Evolutionary conservation across 176 grass and related monocot genomes (phyloP).

Genomic region (Raddia guianensis): DNA sequence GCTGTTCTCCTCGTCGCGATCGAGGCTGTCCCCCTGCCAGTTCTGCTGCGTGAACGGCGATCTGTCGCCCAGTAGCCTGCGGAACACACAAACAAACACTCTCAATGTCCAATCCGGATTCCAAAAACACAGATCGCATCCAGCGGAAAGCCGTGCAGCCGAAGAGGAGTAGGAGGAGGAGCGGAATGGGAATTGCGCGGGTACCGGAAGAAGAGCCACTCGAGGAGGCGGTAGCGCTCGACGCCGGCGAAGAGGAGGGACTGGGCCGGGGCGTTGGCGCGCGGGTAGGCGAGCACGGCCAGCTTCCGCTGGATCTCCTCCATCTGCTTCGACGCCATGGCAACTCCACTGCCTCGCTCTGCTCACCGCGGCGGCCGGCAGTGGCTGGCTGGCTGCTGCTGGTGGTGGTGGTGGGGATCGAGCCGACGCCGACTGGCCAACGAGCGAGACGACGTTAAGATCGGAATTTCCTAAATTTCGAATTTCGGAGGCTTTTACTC

Average conservation of each 20-base stretch:
- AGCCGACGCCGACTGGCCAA: constrained; percentile 10
- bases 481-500: not conserved
- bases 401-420: constrained; percentile 35
- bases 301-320: constrained; percentile 98
- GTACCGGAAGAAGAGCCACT: constrained; percentile 99
- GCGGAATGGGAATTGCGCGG: constrained; percentile 17
- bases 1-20: constrained; percentile 97
- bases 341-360: not conserved
- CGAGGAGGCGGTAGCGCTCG: constrained; percentile 95
- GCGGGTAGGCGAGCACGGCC: constrained; percentile 69
- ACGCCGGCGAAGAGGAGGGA: constrained; percentile 94
- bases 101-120: constrained; percentile 25
- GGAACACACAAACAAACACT: constrained; percentile 32
- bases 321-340: constrained; percentile 99
- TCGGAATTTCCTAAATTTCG: constrained; percentile 1
- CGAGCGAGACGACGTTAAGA: not conserved
- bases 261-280: constrained; percentile 79
- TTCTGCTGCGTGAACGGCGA: constrained; percentile 97
- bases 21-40: constrained; percentile 91
- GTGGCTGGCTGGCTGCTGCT: not conserved
- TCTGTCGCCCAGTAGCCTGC: constrained; percentile 90
- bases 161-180: not conserved
- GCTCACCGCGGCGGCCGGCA: constrained; percentile 24
- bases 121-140: constrained; percentile 2
- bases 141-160: not conserved